Conservation (phyloP, 345 rosid species). For the Murraya koenigii region DNA sequence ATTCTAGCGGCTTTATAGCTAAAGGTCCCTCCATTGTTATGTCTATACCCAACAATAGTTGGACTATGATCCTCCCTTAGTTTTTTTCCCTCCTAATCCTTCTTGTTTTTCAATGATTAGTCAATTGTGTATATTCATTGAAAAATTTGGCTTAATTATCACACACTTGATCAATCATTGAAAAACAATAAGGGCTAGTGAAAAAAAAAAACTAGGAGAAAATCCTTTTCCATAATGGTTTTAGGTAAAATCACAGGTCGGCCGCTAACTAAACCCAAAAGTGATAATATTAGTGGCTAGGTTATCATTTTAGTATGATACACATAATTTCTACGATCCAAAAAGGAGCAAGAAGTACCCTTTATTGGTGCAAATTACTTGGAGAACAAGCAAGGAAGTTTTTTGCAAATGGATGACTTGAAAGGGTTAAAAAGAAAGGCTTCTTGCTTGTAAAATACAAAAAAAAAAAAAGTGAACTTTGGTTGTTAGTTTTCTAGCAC, state of each 20-base stretch:
- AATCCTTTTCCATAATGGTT: too few relatives aligned
- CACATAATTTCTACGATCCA: slow-evolving; percentile 13
- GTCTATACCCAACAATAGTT: slow-evolving; percentile 69
- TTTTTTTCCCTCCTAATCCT: too few relatives aligned
- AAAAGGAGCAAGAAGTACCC: slow-evolving; percentile 1
- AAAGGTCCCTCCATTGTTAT: slow-evolving; percentile 39
- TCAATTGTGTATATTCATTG: too few relatives aligned
- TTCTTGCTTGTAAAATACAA: slow-evolving; percentile 22
- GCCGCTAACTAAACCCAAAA: slow-evolving; percentile 35
- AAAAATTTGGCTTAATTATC: too few relatives aligned
- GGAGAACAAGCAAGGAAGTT: slow-evolving; percentile 28
- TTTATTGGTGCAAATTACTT: slow-evolving; percentile 12
- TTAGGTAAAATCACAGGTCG: slow-evolving; percentile 29
- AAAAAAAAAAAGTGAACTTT: too few relatives aligned
- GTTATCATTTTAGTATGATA: slow-evolving; percentile 42
- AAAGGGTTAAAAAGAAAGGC: slow-evolving; percentile 35
- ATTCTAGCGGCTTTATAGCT: slow-evolving; percentile 41
- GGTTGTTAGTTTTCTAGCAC: too few relatives aligned
- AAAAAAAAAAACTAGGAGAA: too few relatives aligned
- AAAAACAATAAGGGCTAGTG: too few relatives aligned
- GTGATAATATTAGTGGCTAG: slow-evolving; percentile 40
- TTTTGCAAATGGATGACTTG: slow-evolving; percentile 35
- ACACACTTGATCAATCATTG: too few relatives aligned
- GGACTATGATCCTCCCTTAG: too few relatives aligned
- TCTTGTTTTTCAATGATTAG: too few relatives aligned